Base-by-base conservation (phyloP, 495 filamentous ascomycete genomes). In the Neurospora sublineolata region DNA sequence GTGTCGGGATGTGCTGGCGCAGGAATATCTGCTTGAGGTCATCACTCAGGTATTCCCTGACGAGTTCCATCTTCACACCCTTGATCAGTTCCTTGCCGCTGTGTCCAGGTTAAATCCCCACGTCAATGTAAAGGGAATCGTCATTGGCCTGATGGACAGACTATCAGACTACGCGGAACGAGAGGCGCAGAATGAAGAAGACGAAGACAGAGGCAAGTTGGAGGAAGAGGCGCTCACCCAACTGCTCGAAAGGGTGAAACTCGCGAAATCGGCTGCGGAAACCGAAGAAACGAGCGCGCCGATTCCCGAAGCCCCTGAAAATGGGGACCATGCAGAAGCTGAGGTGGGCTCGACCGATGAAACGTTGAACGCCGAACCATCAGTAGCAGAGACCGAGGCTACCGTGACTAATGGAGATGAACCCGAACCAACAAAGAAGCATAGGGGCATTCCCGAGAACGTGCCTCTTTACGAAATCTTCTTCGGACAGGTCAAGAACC, bases 31-130 rank as follows among this genome's bases (percentile, higher is more conserved):
- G 20, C 84, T 98, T 46, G 95, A 99, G 75, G 96, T 99, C 72
- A 94, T 99, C 74, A 99, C 96, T 3, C 96, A 99, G 81, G 95
- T 99, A 60, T 99, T 99, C 82, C 96, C 95, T 3, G 95, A 99
- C 82, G 95, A 99, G 80, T 99, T 93, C 78, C 95, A 99, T 79
- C 88, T 99, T 14, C 94, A 98, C 77, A 98, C 95, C 0, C 86
- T 99, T 16, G 96, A 99, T 77, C 91, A 97, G 77, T 89, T 99
- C 75, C 87, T 99, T 37, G 94, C 90, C 36, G 94, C 94, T 4
- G 96, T 96, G 38, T 92, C 94, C 30, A 85, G 94, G 72, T 86
- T 99, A 60, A 97, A 98, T 75, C 95, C 93, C 3, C 91, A 97
- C 80, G 95, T 99, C 73, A 97, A 99, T 75, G 86, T 98, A 78